Percentiles rank a stretch among this genome's conserved stretches.
Conservation (phyloP, 1,139 yeast genomes). For the Taiozyma sp. region DNA sequence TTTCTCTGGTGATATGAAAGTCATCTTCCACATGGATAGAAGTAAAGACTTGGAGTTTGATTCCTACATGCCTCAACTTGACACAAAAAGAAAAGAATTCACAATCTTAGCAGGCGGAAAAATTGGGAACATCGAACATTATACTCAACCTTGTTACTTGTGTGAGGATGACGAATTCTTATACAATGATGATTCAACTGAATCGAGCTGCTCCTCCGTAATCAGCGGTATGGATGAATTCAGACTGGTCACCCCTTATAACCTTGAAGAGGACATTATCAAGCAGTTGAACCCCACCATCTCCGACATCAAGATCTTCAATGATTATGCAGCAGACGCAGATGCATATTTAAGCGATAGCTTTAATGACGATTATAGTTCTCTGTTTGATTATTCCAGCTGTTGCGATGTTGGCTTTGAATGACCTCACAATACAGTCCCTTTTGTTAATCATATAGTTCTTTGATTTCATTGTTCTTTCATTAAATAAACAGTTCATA, state of each 20-base stretch:
- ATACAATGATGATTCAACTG: not conserved
- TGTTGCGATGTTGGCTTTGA: not conserved
- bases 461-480: not conserved
- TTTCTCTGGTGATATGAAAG: slow-evolving; percentile 32
- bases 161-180: not conserved
- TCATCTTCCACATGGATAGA: slow-evolving; percentile 31
- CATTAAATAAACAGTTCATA: slow-evolving; percentile 5
- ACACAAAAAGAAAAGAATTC: not conserved
- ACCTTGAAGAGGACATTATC: not conserved
- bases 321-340: not conserved
- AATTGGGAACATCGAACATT: not conserved
- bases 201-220: not conserved
- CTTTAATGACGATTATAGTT: not conserved
- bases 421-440: not conserved
- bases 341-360: not conserved
- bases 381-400: not conserved
- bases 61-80: not conserved
- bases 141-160: not conserved
- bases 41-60: not conserved
- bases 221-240: not conserved
- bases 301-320: not conserved
- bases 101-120: not conserved
- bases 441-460: not conserved
- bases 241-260: not conserved
- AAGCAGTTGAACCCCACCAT: not conserved